Base-by-base conservation (phyloP, 2,329 filamentous ascomycete genomes). In the Nigrospora sphaerica region DNA sequence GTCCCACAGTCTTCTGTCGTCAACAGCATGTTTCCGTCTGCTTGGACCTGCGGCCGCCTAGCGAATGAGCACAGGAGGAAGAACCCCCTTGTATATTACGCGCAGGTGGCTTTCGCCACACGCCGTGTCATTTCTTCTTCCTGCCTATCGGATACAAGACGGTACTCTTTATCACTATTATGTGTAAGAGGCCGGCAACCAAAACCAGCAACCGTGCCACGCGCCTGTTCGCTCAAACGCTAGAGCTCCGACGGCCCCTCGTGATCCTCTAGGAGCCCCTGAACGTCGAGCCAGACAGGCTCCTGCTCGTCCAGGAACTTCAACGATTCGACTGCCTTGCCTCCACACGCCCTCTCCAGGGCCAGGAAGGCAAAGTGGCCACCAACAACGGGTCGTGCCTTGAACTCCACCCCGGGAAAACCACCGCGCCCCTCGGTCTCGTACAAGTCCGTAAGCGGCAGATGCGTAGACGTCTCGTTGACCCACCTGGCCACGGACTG, bases 321-420 rank as follows among this genome's bases (percentile, higher is more conserved):
- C 47, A 88, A 65, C 0, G 75, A 80, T 17, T 77, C 70, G 54
- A 78, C 71, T 3, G 84, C 85, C 52, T 73, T 75, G 3, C 87
- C 87, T 2, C 78, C 83, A 68, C 89, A 95, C 19, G 87, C 88
- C 57, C 85, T 77, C 66, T 89, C 84, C 39, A 95, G 68, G n/a
- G 88, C 85, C 61, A 95, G 69, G 60, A 90, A 88, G 2, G 88
- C 85, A 72, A 93, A 95, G 68, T 93, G 88, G 1, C 86, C 88
- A 13, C 89, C 89, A 14, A 92, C 82, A 5, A 95, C 89, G 1
- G 89, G 89, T 37, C 89, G 71, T 2, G 88, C 88, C 66, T 86
- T 88, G 71, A 95, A 95, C 45, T 77, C 74, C 13, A 84, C 77
- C 0, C 81, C 83, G 1, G 88, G 86, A 57, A 85, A 95, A 6